Conservation (phyloP, 1,284 basidiomycete species). For the Irpex sp. region DNA sequence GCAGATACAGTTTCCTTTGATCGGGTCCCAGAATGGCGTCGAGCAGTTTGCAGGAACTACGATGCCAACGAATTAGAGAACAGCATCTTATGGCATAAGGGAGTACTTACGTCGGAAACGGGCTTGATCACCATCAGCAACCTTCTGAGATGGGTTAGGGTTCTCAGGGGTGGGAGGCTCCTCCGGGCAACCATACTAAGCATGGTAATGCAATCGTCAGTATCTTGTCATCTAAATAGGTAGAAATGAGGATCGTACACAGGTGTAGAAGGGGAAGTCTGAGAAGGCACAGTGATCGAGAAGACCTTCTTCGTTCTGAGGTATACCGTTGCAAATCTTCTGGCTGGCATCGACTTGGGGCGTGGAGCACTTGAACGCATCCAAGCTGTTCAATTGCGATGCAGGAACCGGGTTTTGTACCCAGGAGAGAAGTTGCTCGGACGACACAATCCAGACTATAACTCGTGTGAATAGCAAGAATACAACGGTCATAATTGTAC, state of each 20-base stretch:
- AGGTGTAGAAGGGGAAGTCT: slow-evolving; percentile 77
- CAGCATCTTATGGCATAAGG: neutral
- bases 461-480: neutral
- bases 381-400: slow-evolving; percentile 51
- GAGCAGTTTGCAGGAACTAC: slow-evolving; percentile 71
- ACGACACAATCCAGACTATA: slow-evolving; percentile 75
- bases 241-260: slow-evolving; percentile 38
- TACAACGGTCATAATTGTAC: slow-evolving; percentile 4
- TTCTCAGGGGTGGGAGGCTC: slow-evolving; percentile 49
- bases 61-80: neutral
- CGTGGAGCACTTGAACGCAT: slow-evolving; percentile 57
- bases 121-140: slow-evolving; percentile 36
- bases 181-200: slow-evolving; percentile 71
- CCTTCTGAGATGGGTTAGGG: slow-evolving; percentile 63
- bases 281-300: slow-evolving; percentile 59
- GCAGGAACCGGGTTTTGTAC: slow-evolving; percentile 67
- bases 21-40: slow-evolving; percentile 78
- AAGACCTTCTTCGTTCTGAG: slow-evolving; percentile 58
- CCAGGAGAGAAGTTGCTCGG: slow-evolving; percentile 73
- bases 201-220: neutral
- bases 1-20: slow-evolving; percentile 63
- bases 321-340: slow-evolving; percentile 75
- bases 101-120: slow-evolving; percentile 50
- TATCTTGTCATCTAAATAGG: too few relatives aligned
- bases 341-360: slow-evolving; percentile 50